These are phyloP conservation scores for Malus hybrid DNA, from an alignment of 331 rosid genomes.

Conservation along the genomic window DNA sequence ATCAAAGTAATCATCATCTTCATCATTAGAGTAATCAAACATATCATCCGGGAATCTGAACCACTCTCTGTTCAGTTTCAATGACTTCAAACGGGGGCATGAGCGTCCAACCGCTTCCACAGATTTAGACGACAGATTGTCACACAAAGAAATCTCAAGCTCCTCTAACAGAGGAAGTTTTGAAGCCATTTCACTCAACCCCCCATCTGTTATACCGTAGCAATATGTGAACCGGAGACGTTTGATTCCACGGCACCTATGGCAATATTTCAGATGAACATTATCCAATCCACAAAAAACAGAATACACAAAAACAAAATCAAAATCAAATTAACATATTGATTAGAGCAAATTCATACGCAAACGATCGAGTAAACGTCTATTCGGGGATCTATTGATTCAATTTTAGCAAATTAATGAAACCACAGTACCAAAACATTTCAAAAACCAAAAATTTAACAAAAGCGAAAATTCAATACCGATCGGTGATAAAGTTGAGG, in stretches of 20 bases:
- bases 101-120: not conserved
- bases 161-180: not conserved
- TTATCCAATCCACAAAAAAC: not conserved
- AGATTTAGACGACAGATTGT: not conserved
- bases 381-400: not conserved
- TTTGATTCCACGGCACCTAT: not conserved
- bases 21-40: too few species aligned
- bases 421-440: too few species aligned
- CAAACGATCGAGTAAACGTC: not conserved
- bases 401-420: not conserved
- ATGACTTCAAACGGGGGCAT: not conserved
- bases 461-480: not conserved
- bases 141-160: not conserved
- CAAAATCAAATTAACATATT: not conserved
- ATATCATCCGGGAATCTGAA: not conserved
- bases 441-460: not conserved
- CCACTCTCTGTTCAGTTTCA: not conserved
- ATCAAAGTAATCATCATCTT: too few species aligned
- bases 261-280: not conserved
- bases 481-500: constrained; percentile 4
- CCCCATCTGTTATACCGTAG: not conserved
- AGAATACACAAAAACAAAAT: not conserved
- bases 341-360: not conserved
- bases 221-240: not conserved
- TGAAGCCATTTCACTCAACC: not conserved